A percentile compares a stretch with the other conserved stretches of the same genome.
These are phyloP conservation scores for Platismatia glauca DNA, from an alignment of 495 filamentous ascomycete genomes.

Conservation along the genomic window DNA sequence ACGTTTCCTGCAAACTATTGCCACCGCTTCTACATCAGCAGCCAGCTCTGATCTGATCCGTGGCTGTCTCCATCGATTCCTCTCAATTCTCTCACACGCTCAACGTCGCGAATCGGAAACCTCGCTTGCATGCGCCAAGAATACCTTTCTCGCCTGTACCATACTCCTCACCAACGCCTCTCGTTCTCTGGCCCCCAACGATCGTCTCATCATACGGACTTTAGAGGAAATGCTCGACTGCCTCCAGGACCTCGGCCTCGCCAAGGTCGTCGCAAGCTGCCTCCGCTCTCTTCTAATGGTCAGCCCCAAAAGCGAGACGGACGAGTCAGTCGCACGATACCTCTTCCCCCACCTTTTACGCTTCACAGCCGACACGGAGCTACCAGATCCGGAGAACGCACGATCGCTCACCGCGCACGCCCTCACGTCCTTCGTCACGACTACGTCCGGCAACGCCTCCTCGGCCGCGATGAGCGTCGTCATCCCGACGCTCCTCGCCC, in stretches of 20 bases:
- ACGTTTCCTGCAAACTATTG: conserved; percentile 60
- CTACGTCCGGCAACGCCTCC: conserved; percentile 40
- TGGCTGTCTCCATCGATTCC: conserved; percentile 67
- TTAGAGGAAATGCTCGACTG: conserved; percentile 76
- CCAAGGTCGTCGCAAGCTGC: conserved; percentile 83
- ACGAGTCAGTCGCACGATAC: conserved; percentile 63
- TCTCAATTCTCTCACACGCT: conserved; percentile 70
- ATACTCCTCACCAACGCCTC: conserved; percentile 77
- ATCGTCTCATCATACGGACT: conserved; percentile 59
- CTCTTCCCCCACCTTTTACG: conserved; percentile 67
- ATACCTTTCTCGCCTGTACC: conserved; percentile 76
- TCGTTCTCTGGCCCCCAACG: conserved; percentile 59
- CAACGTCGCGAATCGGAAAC: conserved; percentile 77
- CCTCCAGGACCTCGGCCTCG: conserved; percentile 65
- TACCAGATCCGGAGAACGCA: conserved; percentile 61
- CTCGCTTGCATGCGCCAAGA: conserved; percentile 82
- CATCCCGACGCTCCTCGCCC: conserved; percentile 67
- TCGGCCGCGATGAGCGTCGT: conserved; percentile 61
- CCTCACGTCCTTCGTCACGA: conserved; percentile 58
- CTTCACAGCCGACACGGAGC: conserved; percentile 53
- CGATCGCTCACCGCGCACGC: conserved; percentile 60
- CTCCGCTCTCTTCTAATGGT: conserved; percentile 71
- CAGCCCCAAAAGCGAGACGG: conserved; percentile 51
- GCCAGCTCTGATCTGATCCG: conserved; percentile 40
- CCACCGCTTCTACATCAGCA: conserved; percentile 25